Evolutionary conservation across 768 basidiomycete genomes (phyloP).

Genomic region (Hypholoma fasciculare): DNA sequence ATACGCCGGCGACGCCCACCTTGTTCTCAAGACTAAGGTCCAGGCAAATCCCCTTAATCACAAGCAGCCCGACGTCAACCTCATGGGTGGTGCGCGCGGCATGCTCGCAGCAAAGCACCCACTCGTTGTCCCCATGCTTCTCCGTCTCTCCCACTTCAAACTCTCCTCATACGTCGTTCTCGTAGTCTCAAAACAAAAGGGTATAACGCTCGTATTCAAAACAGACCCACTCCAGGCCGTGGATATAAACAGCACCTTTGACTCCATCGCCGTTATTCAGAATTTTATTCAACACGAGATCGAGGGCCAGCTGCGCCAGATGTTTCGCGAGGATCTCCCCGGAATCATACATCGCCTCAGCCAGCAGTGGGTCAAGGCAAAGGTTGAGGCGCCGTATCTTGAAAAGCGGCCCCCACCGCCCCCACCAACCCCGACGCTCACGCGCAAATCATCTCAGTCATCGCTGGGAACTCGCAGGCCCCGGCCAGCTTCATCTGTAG

Average conservation of each 20-base stretch:
- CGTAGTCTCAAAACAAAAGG: constrained; percentile 96
- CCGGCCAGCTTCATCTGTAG: constrained; percentile 41
- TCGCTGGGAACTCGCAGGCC: constrained; percentile 26
- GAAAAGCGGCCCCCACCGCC: constrained; percentile 48
- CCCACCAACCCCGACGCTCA: constrained; percentile 24
- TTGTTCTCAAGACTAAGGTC: constrained; percentile 87
- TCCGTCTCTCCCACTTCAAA: constrained; percentile 93
- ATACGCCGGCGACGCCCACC: constrained; percentile 92
- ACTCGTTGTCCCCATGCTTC: constrained; percentile 96
- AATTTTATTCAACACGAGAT: constrained; percentile 98
- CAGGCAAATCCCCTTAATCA: constrained; percentile 96
- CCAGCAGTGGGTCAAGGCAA: constrained; percentile 94
- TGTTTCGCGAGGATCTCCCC: constrained; percentile 97
- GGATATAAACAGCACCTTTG: constrained; percentile 96
- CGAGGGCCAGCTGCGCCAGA: constrained; percentile 93
- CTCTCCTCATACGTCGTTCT: constrained; percentile 96
- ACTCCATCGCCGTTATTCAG: constrained; percentile 96
- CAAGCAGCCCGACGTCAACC: constrained; percentile 87
- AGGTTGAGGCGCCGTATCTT: constrained; percentile 90
- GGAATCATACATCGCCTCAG: constrained; percentile 95
- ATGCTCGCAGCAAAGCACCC: constrained; percentile 95
- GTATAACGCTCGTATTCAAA: constrained; percentile 99
- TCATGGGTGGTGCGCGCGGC: constrained; percentile 79
- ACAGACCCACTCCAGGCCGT: constrained; percentile 98
- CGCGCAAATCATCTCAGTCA: constrained; percentile 25